phyloP scores from a whole-genome alignment of 495 filamentous ascomycete genomes.

The Neurospora cerealis region DNA sequence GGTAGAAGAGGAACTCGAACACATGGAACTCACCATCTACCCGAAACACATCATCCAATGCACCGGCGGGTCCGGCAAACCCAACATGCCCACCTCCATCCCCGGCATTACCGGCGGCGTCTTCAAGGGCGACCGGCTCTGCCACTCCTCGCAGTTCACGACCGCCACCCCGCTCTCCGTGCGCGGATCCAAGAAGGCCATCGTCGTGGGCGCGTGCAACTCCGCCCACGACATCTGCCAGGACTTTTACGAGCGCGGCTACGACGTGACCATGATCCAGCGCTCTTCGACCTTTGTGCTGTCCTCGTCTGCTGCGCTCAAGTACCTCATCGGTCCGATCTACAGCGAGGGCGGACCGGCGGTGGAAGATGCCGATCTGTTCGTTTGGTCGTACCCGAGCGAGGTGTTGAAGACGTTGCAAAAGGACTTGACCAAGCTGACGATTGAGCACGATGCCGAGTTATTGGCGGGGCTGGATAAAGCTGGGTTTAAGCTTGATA shows the following conservation, averaged over 20 bases:
- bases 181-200: slow-evolving; percentile 48
- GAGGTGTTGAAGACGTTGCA: slow-evolving; percentile 49
- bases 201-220: slow-evolving; percentile 75
- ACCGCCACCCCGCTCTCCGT: slow-evolving; percentile 34
- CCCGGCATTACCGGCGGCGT: slow-evolving; percentile 40
- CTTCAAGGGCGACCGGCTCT: slow-evolving; percentile 51
- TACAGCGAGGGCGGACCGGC: slow-evolving; percentile 56
- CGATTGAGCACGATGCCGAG: slow-evolving; percentile 41
- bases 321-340: slow-evolving; percentile 44
- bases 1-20: neutral
- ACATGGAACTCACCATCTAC: neutral
- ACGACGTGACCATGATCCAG: slow-evolving; percentile 78
- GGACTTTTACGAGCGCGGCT: slow-evolving; percentile 71
- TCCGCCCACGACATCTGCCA: slow-evolving; percentile 77
- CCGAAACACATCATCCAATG: slow-evolving; percentile 55
- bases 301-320: slow-evolving; percentile 34
- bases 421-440: slow-evolving; percentile 37
- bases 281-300: slow-evolving; percentile 66
- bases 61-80: slow-evolving; percentile 66
- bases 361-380: slow-evolving; percentile 54
- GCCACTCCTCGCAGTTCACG: slow-evolving; percentile 61
- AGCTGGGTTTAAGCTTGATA: slow-evolving; percentile 62
- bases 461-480: slow-evolving; percentile 49
- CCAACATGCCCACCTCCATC: slow-evolving; percentile 48
- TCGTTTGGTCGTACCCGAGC: slow-evolving; percentile 44